These are phyloP conservation scores for Fusarium continuum DNA, from an alignment of 2,329 filamentous ascomycete species.

Conservation along the genomic window DNA sequence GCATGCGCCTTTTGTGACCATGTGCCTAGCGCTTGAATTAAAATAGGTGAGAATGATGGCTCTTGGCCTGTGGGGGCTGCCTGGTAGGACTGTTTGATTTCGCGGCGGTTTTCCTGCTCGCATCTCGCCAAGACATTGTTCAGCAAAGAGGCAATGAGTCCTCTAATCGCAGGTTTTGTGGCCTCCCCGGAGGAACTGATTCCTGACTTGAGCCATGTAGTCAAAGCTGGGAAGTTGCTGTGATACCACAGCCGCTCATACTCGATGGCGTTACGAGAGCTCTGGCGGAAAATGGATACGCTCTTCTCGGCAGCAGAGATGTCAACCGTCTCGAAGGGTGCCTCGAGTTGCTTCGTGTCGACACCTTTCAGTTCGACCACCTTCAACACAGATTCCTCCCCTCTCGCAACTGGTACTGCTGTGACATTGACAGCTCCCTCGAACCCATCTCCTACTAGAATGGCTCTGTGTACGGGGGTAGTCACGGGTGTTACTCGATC, in stretches of 20 bases:
- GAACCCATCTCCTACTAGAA: slow-evolving; percentile 79
- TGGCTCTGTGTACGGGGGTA: slow-evolving; percentile 84
- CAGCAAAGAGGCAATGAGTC: slow-evolving; percentile 74
- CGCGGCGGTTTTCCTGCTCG: slow-evolving; percentile 51
- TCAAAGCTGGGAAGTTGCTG: slow-evolving; percentile 73
- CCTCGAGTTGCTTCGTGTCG: slow-evolving; percentile 47
- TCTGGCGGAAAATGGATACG: slow-evolving; percentile 73
- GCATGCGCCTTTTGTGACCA: slow-evolving; percentile 86
- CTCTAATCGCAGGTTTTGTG: slow-evolving; percentile 72
- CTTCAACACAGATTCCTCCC: slow-evolving; percentile 56
- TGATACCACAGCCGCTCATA: slow-evolving; percentile 80
- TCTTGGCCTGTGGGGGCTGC: slow-evolving; percentile 28
- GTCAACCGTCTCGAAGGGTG: slow-evolving; percentile 69
- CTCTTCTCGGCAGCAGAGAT: slow-evolving; percentile 69
- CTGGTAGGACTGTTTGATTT: slow-evolving; percentile 51
- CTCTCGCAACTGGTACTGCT: slow-evolving; percentile 52
- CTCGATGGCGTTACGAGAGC: slow-evolving; percentile 72
- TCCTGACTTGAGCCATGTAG: slow-evolving; percentile 70
- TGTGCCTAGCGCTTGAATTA: slow-evolving; percentile 68
- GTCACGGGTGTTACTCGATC: slow-evolving; percentile 73
- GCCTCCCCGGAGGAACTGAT: slow-evolving; percentile 51
- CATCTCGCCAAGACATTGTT: slow-evolving; percentile 62
- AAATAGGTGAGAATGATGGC: slow-evolving; percentile 51
- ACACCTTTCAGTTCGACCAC: slow-evolving; percentile 67
- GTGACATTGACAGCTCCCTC: slow-evolving; percentile 68